Evolutionary conservation across 805 yeast species (phyloP).

Genomic region (Jamesozyma gamospora): DNA sequence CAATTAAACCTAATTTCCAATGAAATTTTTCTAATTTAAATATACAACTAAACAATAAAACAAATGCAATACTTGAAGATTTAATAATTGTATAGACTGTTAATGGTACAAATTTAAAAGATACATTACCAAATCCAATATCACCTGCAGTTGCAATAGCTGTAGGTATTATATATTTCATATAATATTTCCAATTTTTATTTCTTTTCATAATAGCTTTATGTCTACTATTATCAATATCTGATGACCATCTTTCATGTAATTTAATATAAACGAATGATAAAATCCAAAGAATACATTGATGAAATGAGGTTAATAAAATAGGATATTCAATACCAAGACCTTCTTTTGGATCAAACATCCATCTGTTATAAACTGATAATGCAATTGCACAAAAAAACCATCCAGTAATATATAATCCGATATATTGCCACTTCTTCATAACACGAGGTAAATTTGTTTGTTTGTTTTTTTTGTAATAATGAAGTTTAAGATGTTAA

Average conservation of each 20-base stretch:
- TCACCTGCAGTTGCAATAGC: conserved; percentile 85
- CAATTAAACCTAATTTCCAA: conserved; percentile 58
- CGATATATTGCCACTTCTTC: conserved; percentile 1
- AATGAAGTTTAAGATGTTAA: no score
- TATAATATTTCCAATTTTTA: conserved; percentile 31
- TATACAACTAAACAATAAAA: conserved; percentile 74
- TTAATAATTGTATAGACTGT: conserved; percentile 89
- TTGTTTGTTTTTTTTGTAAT: neutral
- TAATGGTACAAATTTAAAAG: conserved; percentile 68
- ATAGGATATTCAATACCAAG: conserved; percentile 77
- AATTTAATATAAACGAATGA: conserved; percentile 33
- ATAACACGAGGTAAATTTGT: neutral
- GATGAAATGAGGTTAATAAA: conserved; percentile 77
- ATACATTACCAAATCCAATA: conserved; percentile 83
- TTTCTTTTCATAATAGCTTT: neutral
- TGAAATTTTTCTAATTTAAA: conserved; percentile 70
- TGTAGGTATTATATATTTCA: conserved; percentile 64
- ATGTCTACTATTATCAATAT: neutral
- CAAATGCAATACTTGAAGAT: conserved; percentile 81
- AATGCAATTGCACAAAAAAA: conserved; percentile 58
- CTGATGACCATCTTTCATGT: conserved; percentile 1
- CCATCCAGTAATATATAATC: conserved; percentile 42
- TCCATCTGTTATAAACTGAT: conserved; percentile 89
- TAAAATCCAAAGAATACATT: conserved; percentile 52
- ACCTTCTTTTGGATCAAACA: conserved; percentile 66